These are phyloP conservation scores for Rheum nobile DNA, from an alignment of 148 eudicot genomes.

Conservation along the genomic window DNA sequence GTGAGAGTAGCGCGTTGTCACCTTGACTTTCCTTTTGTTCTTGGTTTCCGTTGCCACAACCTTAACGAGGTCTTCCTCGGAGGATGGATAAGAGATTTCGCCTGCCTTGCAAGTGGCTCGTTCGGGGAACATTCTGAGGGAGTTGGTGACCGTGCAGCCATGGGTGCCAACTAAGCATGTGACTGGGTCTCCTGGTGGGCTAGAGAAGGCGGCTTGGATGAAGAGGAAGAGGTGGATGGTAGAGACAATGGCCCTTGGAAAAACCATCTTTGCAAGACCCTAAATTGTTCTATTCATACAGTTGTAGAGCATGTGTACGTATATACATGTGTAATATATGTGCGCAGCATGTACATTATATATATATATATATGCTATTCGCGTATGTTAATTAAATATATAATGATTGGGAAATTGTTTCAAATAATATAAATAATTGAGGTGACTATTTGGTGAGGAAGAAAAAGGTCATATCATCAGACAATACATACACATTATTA, in stretches of 20 bases:
- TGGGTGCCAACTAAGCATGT: conserved; percentile 17
- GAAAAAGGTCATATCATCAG: too few relatives aligned
- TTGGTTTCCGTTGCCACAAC: conserved; percentile 39
- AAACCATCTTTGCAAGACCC: background rate
- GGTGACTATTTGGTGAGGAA: too few relatives aligned
- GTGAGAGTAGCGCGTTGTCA: conserved; percentile 41
- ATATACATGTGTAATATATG: too few relatives aligned
- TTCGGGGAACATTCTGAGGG: conserved; percentile 53
- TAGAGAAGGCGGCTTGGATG: conserved; percentile 9
- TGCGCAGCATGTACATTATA: too few relatives aligned
- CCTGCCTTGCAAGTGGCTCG: conserved; percentile 43
- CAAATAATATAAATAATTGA: too few relatives aligned
- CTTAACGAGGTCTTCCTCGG: conserved; percentile 44
- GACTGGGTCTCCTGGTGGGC: conserved; percentile 58
- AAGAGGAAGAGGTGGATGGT: background rate
- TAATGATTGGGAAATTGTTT: too few relatives aligned
- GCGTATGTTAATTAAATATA: too few relatives aligned
- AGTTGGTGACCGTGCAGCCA: conserved; percentile 52
- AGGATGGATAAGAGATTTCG: conserved; percentile 30
- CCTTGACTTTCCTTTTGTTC: conserved; percentile 39
- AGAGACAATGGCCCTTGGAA: background rate
- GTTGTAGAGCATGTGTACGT: background rate
- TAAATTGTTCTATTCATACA: background rate
- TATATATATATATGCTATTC: too few relatives aligned
- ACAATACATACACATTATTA: too few relatives aligned